These are phyloP conservation scores for Aspergillus luchuensis DNA, from an alignment of 2,329 filamentous ascomycete genomes.

Conservation along the genomic window DNA sequence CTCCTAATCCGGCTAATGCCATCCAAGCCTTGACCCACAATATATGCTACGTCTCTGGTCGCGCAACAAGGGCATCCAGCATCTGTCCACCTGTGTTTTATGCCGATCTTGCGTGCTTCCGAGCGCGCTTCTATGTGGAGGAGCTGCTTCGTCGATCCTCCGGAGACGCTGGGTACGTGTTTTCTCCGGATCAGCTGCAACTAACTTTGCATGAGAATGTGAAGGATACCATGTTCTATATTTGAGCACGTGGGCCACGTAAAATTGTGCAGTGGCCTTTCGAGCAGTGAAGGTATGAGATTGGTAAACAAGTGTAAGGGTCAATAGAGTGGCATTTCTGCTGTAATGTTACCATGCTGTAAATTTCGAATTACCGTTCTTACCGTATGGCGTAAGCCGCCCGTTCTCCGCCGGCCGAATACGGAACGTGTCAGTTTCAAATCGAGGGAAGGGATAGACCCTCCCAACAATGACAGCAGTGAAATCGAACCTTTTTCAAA, in stretches of 20 bases:
- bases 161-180: neutral
- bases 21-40: constrained; percentile 74
- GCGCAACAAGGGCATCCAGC: constrained; percentile 85
- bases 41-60: constrained; percentile 79
- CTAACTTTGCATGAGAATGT: constrained; percentile 1
- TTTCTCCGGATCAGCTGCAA: neutral
- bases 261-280: neutral
- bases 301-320: neutral
- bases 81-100: constrained; percentile 90
- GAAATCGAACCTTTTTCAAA: too few relatives aligned
- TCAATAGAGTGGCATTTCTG: too few relatives aligned
- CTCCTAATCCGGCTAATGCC: neutral
- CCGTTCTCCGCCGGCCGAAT: too few relatives aligned
- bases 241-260: neutral
- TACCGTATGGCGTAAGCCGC: too few relatives aligned
- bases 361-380: too few relatives aligned
- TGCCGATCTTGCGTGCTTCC: constrained; percentile 79
- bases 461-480: too few relatives aligned
- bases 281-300: neutral
- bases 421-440: too few relatives aligned
- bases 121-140: constrained; percentile 65
- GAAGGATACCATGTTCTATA: constrained; percentile 11
- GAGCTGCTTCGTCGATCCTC: neutral
- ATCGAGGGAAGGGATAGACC: too few relatives aligned
- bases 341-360: too few relatives aligned